Evolutionary conservation across 176 grass and related monocot species (phyloP), one percentile per base, ranked within the genome.

Genomic region (Juncus effusus): DNA sequence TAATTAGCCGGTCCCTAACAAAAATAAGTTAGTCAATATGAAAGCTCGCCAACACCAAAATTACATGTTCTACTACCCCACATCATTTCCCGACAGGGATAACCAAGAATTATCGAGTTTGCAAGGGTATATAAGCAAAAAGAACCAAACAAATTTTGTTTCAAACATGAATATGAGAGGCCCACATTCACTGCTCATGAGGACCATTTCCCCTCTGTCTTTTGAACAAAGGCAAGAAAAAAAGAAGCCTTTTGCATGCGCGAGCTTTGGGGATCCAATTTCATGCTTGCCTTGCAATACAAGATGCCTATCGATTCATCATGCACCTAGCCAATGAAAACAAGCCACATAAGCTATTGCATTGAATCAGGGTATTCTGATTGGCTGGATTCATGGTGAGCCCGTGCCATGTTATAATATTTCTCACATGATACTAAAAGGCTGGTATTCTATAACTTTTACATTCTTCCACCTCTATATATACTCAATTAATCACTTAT

Each of bases 181-280:
- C 54, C 15, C 55, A 19, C 38, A 58, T 71, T 71, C 8, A 54
- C 65, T 69, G 65, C 19, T 55, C 66, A 70, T 28, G 36, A 56
- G 41, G 45, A 45, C 66, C 51, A 55, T 69, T 70, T 56, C 35
- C 36, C 11, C 36, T 70, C 19, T 28, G 69, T 56, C 69, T 72
- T 72, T 72, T 58, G 38, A 60, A 14, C 39, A 72, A 72, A 72
- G 54, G 52, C 69, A 72, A 72, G 69, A 72, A 59, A 56, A 60
- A 5, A 42, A 47, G 9, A 47, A 47, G 6, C 44, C 54, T 56
- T 41, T 70, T 58, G 69, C 69, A 72, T 72, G 69, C 69, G 54
- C 38, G 58, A 72, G 51, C 69, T 72, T 72, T 60, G 69, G 36
- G 54, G 14, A 42, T 58, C 54, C 58, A 38, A 72, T 47, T 47